These are phyloP conservation scores for Aspergillus ostianus DNA, from an alignment of 495 filamentous ascomycete species.

Conservation along the genomic window DNA sequence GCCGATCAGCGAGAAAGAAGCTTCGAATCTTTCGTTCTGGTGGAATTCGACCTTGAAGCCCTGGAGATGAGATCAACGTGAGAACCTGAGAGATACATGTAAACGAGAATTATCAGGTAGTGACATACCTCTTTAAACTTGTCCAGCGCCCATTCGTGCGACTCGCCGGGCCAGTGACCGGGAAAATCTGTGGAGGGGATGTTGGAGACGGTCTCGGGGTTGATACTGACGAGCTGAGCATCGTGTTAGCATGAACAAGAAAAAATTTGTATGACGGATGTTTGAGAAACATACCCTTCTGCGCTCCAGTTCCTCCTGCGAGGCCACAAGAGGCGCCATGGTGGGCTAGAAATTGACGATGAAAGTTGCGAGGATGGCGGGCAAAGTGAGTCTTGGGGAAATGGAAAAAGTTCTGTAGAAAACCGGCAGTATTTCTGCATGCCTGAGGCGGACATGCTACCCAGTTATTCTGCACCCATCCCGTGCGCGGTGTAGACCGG, in stretches of 20 bases:
- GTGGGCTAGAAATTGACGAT: constrained; percentile 17
- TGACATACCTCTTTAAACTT: constrained; percentile 60
- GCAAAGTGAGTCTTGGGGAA: constrained; percentile 10
- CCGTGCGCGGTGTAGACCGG: neutral
- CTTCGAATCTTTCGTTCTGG: constrained; percentile 68
- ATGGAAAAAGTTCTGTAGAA: constrained; percentile 38
- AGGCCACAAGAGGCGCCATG: constrained; percentile 50
- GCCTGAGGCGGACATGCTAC: constrained; percentile 28
- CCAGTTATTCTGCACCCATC: constrained; percentile 19
- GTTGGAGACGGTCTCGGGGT: constrained; percentile 84
- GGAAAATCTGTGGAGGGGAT: constrained; percentile 88
- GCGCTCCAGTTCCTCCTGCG: constrained; percentile 49
- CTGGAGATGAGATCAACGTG: constrained; percentile 31
- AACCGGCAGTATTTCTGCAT: constrained; percentile 39
- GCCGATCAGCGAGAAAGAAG: constrained; percentile 87
- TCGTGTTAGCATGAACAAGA: constrained; percentile 19
- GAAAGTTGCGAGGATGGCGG: constrained; percentile 15
- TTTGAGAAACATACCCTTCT: constrained; percentile 41
- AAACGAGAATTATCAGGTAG: neutral
- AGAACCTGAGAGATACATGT: constrained; percentile 10
- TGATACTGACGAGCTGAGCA: constrained; percentile 75
- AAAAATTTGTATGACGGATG: neutral
- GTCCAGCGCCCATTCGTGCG: constrained; percentile 80
- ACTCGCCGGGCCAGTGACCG: constrained; percentile 84
- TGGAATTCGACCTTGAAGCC: constrained; percentile 77